A percentile compares a stretch with the other conserved stretches of the same genome.
Conservation (phyloP, 805 yeast genomes). For the Yarrowia sp. region DNA sequence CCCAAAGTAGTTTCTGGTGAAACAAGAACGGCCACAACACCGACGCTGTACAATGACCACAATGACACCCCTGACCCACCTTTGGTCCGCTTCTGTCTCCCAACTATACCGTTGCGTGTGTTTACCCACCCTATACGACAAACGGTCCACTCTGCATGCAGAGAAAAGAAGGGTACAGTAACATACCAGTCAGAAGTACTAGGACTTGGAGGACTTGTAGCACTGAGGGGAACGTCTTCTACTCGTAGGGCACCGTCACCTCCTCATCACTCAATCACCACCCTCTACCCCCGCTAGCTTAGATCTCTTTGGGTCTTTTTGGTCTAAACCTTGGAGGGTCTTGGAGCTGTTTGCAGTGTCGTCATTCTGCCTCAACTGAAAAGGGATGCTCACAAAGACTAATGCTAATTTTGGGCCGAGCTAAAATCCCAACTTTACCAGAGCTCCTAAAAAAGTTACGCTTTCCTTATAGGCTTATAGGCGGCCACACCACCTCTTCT, state of each 20-base stretch:
- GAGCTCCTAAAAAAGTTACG: conserved; percentile 25
- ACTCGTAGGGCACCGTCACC: no score
- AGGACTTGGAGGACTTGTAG: no score
- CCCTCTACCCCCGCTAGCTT: conserved; percentile 7
- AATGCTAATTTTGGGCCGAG: not conserved
- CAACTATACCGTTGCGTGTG: no score
- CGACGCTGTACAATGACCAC: no score
- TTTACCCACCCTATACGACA: not conserved
- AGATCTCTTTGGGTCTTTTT: conserved; percentile 19
- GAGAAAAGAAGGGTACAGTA: not conserved
- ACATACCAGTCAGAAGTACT: no score
- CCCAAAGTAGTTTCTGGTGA: no score
- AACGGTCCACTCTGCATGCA: conserved; percentile 34
- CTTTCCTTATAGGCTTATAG: conserved; percentile 33
- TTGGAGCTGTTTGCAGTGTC: conserved; percentile 32
- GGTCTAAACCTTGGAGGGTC: conserved; percentile 19
- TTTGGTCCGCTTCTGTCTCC: no score
- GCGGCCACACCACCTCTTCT: conserved; percentile 45
- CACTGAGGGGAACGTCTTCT: no score
- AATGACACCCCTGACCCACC: no score
- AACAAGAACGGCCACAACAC: no score
- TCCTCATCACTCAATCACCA: no score
- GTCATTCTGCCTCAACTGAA: conserved; percentile 37
- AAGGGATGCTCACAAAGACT: conserved; percentile 12
- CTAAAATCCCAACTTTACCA: not conserved